phyloP scores from a whole-genome alignment of 176 grass and related monocot genomes.

The Ananas comosus region DNA sequence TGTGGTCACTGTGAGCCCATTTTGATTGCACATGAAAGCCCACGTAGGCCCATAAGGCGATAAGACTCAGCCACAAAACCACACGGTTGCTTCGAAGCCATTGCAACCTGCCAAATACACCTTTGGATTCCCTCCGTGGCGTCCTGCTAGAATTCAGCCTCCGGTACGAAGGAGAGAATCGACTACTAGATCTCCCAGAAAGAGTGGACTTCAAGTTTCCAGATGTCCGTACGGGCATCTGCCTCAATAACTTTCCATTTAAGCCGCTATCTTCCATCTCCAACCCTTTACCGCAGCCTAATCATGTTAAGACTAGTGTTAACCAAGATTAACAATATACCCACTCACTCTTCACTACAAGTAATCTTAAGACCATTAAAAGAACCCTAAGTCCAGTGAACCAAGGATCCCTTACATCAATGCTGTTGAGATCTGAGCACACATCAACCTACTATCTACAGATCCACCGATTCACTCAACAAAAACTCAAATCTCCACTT shows the following conservation, averaged over 20 bases:
- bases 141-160: constrained; percentile 14
- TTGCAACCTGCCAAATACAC: constrained; percentile 3
- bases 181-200: constrained; percentile 27
- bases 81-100: constrained; percentile 24
- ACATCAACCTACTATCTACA: neutral
- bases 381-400: neutral
- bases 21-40: constrained; percentile 45
- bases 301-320: neutral
- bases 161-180: constrained; percentile 11
- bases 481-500: neutral
- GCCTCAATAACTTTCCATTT: constrained; percentile 23
- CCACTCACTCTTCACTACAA: neutral
- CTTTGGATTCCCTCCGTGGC: constrained; percentile 25
- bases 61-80: constrained; percentile 31
- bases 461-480: neutral
- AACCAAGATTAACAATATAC: neutral
- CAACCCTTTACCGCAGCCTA: neutral
- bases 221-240: constrained; percentile 9
- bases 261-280: constrained; percentile 36
- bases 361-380: constrained; percentile 2
- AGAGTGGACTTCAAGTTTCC: constrained; percentile 19
- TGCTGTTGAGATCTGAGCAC: neutral
- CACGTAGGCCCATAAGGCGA: constrained; percentile 40
- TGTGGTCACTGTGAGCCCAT: constrained; percentile 34
- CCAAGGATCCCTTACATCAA: neutral